Conservation (phyloP, 2,329 filamentous ascomycete genomes). For the Pseudocercospora vitis region DNA sequence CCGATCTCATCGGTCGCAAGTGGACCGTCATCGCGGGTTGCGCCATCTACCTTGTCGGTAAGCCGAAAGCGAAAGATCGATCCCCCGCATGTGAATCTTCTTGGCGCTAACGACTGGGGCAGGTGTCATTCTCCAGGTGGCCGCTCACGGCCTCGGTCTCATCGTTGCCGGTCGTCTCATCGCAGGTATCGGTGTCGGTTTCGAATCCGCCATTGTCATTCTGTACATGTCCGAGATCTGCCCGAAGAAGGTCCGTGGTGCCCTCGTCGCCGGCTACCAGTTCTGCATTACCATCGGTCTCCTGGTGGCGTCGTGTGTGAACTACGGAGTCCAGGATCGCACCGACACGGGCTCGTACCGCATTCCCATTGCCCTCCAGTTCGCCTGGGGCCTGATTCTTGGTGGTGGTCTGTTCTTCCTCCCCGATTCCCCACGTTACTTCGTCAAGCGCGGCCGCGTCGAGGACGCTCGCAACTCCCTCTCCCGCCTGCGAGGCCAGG, state of each 20-base stretch:
- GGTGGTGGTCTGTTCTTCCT: constrained; percentile 70
- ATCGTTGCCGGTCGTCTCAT: constrained; percentile 73
- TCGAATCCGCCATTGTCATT: constrained; percentile 77
- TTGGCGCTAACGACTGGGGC: neutral
- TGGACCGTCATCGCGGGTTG: constrained; percentile 72
- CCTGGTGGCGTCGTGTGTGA: constrained; percentile 67
- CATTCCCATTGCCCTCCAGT: constrained; percentile 77
- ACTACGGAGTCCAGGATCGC: constrained; percentile 67
- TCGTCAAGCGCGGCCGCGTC: constrained; percentile 73
- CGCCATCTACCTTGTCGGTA: constrained; percentile 61
- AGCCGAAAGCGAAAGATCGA: constrained; percentile 17
- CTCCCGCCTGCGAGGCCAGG: constrained; percentile 70
- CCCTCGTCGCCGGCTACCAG: constrained; percentile 78
- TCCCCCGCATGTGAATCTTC: neutral
- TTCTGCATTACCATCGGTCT: constrained; percentile 77
- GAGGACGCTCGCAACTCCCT: constrained; percentile 64
- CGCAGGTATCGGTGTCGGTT: constrained; percentile 76
- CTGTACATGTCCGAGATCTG: constrained; percentile 83
- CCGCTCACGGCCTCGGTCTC: constrained; percentile 56
- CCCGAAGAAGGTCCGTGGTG: constrained; percentile 62
- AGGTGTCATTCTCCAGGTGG: constrained; percentile 64
- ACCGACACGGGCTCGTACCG: constrained; percentile 69
- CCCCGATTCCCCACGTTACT: constrained; percentile 83
- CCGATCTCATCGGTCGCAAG: constrained; percentile 73
- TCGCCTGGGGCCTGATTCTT: constrained; percentile 76